phyloP scores from a whole-genome alignment of 306 rosid genomes.

The Ormosia emarginata region DNA sequence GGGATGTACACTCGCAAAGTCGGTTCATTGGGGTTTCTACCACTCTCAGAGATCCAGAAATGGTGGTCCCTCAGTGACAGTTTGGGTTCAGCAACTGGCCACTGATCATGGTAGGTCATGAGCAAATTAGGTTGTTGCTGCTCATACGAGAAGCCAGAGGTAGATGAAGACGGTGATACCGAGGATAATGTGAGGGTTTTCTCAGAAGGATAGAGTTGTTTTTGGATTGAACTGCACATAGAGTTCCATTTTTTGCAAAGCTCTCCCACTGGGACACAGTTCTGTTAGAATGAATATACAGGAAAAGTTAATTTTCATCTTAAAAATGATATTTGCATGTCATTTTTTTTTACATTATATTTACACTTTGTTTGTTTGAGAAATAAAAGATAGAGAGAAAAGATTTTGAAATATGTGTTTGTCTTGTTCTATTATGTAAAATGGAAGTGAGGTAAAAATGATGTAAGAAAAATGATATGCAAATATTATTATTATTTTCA shows the following conservation, averaged over 20 bases:
- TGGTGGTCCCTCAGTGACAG: constrained; percentile 30
- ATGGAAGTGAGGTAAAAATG: too few relatives aligned
- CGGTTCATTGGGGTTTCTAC: constrained; percentile 33
- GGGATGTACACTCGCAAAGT: constrained; percentile 53
- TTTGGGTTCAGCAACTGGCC: constrained; percentile 19
- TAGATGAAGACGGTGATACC: constrained; percentile 63
- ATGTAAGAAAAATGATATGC: too few relatives aligned
- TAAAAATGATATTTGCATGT: too few relatives aligned
- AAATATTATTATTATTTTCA: background rate
- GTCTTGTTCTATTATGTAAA: too few relatives aligned
- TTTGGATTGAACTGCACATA: constrained; percentile 58
- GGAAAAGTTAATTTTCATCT: constrained; percentile 38
- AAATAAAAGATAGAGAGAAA: too few relatives aligned
- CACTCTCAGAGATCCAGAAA: constrained; percentile 40
- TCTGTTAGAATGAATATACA: constrained; percentile 42
- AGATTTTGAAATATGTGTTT: too few relatives aligned
- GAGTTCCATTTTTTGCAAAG: constrained; percentile 80
- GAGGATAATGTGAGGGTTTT: constrained; percentile 60
- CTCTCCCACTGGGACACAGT: constrained; percentile 56
- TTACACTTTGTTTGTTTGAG: too few relatives aligned
- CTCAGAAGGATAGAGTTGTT: constrained; percentile 48
- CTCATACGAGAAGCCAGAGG: constrained; percentile 65
- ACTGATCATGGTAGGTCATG: constrained; percentile 11
- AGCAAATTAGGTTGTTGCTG: constrained; percentile 39
- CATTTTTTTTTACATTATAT: too few relatives aligned